Base-by-base conservation (phyloP, 768 basidiomycete genomes). In the Lentinula detonsa region DNA sequence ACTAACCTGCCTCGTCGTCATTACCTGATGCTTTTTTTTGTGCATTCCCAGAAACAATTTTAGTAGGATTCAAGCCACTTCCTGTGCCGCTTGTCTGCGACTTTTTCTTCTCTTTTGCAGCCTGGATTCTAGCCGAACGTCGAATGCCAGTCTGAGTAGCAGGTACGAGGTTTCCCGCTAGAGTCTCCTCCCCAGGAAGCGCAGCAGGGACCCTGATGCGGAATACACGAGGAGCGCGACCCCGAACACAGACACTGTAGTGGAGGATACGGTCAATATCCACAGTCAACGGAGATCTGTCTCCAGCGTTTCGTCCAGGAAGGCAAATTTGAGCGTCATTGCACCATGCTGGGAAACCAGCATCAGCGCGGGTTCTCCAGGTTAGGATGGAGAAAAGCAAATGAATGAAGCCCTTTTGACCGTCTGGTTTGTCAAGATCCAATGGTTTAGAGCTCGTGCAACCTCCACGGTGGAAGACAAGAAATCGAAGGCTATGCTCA, bases 361-460 rank as follows among this genome's bases (percentile, higher is more conserved):
- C 62, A 37, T 64, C 48, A 5, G 35, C 50, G 9, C 57, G 58
- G 2, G 46, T 55, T 5, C 49, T 16, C 64, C 66, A 65, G 15
- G 55, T 37, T 3, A 64, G 50, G 8, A 67, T 18, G 21, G 66
- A 50, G 23, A 64, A 50, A 13, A 64, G 16, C 8, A 65, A 4
- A 0, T 55, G 55, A 3, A 62, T 43, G 18, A 60, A 40, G 4
- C 48, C 59, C 31, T 37, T 9, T 16, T 59, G 61, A 31, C 58
- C 61, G 0, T 4, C 39, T 7, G 7, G 7, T 16, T n/a, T 51
- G 23, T 51, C 50, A 31, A 51, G 50, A 13, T 51, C 13, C 23
- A 31, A 23, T 33, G 50, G 28, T 23, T 6, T 16, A 15, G 50
- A 51, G 21, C 7, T 18, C 9, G 50, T 23, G 13, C 11, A 23